Evolutionary conservation across 2,329 filamentous ascomycete genomes (phyloP).

Genomic region (Colletotrichum eremochloae): DNA sequence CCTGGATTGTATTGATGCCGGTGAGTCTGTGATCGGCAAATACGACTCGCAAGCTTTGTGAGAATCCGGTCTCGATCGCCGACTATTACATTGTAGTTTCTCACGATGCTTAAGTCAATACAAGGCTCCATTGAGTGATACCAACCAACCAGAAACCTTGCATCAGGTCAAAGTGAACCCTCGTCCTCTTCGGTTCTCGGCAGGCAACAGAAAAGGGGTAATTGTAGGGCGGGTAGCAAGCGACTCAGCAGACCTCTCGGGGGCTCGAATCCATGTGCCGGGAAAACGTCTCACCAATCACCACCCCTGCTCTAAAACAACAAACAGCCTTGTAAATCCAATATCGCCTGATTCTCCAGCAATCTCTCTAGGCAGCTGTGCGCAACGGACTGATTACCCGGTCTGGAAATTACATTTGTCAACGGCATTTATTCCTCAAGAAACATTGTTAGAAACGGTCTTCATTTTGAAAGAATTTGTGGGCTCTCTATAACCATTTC

Average conservation of each 20-base stretch:
- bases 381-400: neutral
- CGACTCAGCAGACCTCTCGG: neutral
- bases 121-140: no score
- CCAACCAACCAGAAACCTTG: no score
- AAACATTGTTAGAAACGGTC: neutral
- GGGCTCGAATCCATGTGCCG: neutral
- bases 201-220: neutral
- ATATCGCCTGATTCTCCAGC: neutral
- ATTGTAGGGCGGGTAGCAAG: neutral
- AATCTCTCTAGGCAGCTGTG: neutral
- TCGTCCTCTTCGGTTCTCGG: no score
- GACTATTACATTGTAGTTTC: no score
- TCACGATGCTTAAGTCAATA: no score
- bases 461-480: neutral
- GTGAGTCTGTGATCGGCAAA: neutral
- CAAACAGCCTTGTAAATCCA: no score
- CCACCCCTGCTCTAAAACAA: neutral
- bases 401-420: neutral
- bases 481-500: neutral
- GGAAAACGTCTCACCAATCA: neutral
- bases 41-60: neutral
- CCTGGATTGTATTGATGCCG: neutral
- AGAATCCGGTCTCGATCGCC: neutral
- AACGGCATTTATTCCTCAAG: neutral
- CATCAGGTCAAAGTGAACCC: no score